Base-by-base conservation (phyloP, 176 grass and related monocot genomes). In the Triticum timopheevii region DNA sequence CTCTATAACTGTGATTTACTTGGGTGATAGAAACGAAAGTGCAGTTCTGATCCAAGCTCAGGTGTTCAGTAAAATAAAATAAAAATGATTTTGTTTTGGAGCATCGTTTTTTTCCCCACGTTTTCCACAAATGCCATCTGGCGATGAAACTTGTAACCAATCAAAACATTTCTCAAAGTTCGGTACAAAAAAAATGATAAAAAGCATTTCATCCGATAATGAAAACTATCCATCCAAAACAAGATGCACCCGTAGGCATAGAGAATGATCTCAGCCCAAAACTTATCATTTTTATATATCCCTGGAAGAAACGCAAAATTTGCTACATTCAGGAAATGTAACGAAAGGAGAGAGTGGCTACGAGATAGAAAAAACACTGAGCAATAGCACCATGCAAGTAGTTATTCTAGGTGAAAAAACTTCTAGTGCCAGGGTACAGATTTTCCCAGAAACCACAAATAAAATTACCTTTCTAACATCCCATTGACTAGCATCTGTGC, bases 381-480 rank as follows among this genome's bases (percentile, higher is more conserved):
- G 19, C 40, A 6, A 4, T 70, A 71, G 64, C 62, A 68, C 69
- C 73, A 50, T 61, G 34, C 15, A 22, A 59, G 25, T 65, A 61
- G 19, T n/a, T 66, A 42, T 58, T 62, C 25, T 61, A 61, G 66
- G 65, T 73, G 31, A 61, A 62, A 71, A 38, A 71, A 13, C 47
- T 78, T 68, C 3, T 38, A 13, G 24, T 76, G 25, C 63, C 34
- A 69, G 45, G 35, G 33, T 76, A 86, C 82, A 12, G 6, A 78
- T 74, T 65, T 58, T 56, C 61, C 56, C 15, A 84, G 25, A n/a
- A 62, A 33, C 20, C 45, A 75, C 5, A 61, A 40, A 73, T 79
- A 80, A 31, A 38, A 80, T 65, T 91, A 98, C 97, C 93, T 96
- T 86, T 88, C 81, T 95, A 79, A 84, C 85, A 76, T 96, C 85